Base-by-base conservation (phyloP, 768 basidiomycete species). In the Kondoa subrosea region DNA sequence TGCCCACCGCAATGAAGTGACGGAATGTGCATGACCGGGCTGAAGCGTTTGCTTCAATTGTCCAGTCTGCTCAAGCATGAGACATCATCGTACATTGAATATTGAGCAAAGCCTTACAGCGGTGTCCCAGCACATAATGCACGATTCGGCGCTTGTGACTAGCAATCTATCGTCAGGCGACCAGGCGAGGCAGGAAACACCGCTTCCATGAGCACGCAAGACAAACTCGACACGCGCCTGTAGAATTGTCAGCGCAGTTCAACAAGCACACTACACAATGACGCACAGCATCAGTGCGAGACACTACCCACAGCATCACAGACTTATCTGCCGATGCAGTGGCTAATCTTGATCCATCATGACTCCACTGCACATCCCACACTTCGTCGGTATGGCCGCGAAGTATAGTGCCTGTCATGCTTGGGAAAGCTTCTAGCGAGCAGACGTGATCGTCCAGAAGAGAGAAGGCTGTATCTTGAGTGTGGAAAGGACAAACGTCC, bases 331-430 rank as follows among this genome's bases (percentile, higher is more conserved):
- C 88, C 67, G 91, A 87, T 40, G 87, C 88, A 71, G 85, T 91
- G 32, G 92, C 95, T 63, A 99, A 80, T 73, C 82, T 85, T 62
- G 78, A 77, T 1, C 95, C 95, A 75, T 86, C 85, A 73, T 88
- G 89, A 77, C 91, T 93, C 92, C 92, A 99, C 75, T 87, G 87
- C 68, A 97, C 77, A 75, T 87, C 85, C 92, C 93, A 97, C 57
- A 99, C 91, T 76, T 99, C 91, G 75, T 97, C 89, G 14, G 81
- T 82, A 77, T 96, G 93, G 32, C 86, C 88, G 58, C 85, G 83
- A 68, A 96, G 79, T 64, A 91, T 85, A 29, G 87, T 86, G 1
- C 89, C 91, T 15, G 88, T 91, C 29, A 86, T 80, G 58, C 83
- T 82, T 4, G 95, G 95, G 78, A 99, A 97, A 14, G 59, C 82